Conservation (phyloP, 371 early-diverging fungal genomes). For the Thermomucor indicae-seudaticae region DNA sequence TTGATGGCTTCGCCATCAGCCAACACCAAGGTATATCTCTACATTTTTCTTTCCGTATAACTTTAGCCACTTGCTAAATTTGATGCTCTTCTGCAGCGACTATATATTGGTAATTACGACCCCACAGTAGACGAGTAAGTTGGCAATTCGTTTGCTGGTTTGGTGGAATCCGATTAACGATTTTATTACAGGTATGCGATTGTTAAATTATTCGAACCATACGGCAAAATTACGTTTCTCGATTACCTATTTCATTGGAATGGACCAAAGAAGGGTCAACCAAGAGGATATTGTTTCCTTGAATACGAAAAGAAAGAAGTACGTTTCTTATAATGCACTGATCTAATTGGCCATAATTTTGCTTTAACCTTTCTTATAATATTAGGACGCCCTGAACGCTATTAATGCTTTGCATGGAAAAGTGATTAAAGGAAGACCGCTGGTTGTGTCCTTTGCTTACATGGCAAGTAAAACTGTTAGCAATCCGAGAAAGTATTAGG, state of each 20-base stretch:
- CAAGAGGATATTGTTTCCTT: conserved; percentile 65
- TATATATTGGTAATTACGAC: conserved; percentile 63
- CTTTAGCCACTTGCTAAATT: background rate
- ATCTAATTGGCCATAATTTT: background rate
- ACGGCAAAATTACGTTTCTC: conserved; percentile 61
- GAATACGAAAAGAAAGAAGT: conserved; percentile 55
- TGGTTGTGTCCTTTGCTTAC: conserved; percentile 57
- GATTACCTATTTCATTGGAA: conserved; percentile 59
- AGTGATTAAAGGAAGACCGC: conserved; percentile 42
- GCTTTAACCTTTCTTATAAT: background rate
- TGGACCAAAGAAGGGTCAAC: conserved; percentile 59
- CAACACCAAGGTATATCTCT: background rate
- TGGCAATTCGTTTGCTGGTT: background rate
- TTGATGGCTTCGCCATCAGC: background rate
- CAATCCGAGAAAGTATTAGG: background rate
- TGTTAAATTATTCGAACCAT: conserved; percentile 62
- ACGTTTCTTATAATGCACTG: background rate
- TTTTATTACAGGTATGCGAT: conserved; percentile 45
- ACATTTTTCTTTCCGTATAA: background rate
- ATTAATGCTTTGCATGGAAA: conserved; percentile 50
- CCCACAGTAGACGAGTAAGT: conserved; percentile 57
- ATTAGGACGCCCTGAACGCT: conserved; percentile 50
- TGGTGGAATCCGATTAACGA: background rate
- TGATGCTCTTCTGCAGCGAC: conserved; percentile 25
- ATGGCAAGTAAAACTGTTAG: conserved; percentile 28